Conservation (phyloP, 495 filamentous ascomycete genomes). For the Penicillium canariense region DNA sequence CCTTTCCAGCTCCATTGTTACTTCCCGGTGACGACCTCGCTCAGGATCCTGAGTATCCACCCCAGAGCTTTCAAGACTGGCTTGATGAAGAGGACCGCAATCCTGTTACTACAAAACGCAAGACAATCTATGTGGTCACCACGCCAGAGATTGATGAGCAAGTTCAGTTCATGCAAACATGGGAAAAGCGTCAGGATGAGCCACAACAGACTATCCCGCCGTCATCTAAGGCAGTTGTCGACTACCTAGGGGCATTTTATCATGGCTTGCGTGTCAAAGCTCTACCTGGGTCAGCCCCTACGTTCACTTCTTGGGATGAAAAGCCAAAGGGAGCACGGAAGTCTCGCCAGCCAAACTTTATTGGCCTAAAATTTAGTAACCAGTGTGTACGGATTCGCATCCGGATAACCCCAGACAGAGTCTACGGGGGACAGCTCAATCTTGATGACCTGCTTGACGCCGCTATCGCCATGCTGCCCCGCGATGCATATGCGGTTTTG, state of each 20-base stretch:
- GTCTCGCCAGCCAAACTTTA: slow-evolving; percentile 13
- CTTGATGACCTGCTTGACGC: slow-evolving; percentile 63
- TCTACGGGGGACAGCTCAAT: slow-evolving; percentile 55
- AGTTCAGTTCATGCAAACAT: slow-evolving; percentile 31
- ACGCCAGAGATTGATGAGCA: slow-evolving; percentile 36
- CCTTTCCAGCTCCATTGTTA: slow-evolving; percentile 59
- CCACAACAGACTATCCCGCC: slow-evolving; percentile 10
- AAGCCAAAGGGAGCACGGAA: slow-evolving; percentile 11
- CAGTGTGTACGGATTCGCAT: slow-evolving; percentile 52
- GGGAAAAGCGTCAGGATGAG: not conserved
- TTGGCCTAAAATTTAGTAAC: slow-evolving; percentile 42
- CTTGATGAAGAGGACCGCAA: slow-evolving; percentile 50
- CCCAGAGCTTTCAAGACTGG: slow-evolving; percentile 60
- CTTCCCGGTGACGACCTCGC: slow-evolving; percentile 60
- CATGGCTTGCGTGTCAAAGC: slow-evolving; percentile 52
- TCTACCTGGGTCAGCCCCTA: slow-evolving; percentile 29
- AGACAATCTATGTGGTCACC: slow-evolving; percentile 54
- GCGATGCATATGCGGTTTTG: slow-evolving; percentile 59
- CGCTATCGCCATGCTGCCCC: slow-evolving; percentile 52
- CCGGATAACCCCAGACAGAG: slow-evolving; percentile 46
- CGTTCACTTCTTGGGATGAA: slow-evolving; percentile 49
- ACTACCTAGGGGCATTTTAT: slow-evolving; percentile 62
- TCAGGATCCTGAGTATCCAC: slow-evolving; percentile 49
- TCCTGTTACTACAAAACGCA: slow-evolving; percentile 42
- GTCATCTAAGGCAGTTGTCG: slow-evolving; percentile 33